Base-by-base conservation (phyloP, 345 rosid species). In the Ceriops decandra region DNA sequence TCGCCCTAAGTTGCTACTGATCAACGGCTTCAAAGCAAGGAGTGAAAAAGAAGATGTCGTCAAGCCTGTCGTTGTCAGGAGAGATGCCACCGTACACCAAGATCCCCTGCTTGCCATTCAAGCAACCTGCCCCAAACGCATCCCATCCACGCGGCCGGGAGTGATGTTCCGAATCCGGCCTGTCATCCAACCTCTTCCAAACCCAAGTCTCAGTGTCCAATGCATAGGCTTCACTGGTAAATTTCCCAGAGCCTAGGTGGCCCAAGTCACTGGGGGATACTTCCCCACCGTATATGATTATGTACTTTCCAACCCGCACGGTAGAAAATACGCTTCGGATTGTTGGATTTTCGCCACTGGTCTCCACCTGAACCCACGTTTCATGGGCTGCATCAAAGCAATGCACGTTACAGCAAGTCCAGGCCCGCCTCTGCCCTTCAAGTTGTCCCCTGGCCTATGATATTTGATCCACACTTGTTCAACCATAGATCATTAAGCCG, bases 111-210 rank as follows among this genome's bases (percentile, higher is more conserved):
- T 89, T 77, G 38, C 86, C 92, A 11, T 76, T 80, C 57, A 74
- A 51, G 60, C 56, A 27, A 5, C 89, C 90, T 9, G 82, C 72
- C 0, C 85, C 86, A 35, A 82, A 93, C 2, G 96, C 96, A n/a
- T 90, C 89, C 98, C 97, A 90, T 13, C 97, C 97, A 5, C 97
- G 81, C 35, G 97, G 84, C 60, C 98, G 97, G 0, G 96, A 97
- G 73, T 88, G 98, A 32, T 63, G 67, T 7, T 70, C 77, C 8
- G 75, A 63, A 7, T 79, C 87, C 21, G 24, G 63, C 38, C 73
- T 77, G 72, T 90, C 98, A 0, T 88, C 88, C 82, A 85, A 67
- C 76, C 72, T 78, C 32, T 68, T 79, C 97, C 98, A 90, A 32
- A 21, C 65, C 32, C 80, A 49, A 5, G 81, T 84, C 83, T 87